These are phyloP conservation scores for Ascochyta viciae-villosae DNA, from an alignment of 2,329 filamentous ascomycete genomes.

Conservation along the genomic window DNA sequence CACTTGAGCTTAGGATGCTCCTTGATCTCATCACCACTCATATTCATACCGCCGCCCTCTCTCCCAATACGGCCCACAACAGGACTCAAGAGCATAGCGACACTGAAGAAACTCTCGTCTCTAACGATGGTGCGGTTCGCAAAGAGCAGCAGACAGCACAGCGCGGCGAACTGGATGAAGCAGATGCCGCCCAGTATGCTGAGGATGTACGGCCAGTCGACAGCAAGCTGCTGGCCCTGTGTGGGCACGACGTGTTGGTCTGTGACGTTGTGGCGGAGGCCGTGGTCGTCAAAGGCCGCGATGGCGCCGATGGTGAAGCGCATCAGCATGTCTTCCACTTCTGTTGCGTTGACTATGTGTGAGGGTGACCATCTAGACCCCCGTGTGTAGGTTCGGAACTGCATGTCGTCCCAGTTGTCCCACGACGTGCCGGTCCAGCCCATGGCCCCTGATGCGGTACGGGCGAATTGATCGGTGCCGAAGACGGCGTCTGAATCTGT, in stretches of 20 bases:
- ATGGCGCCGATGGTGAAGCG: conserved; percentile 37
- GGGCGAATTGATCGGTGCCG: conserved; percentile 37
- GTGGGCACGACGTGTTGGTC: conserved; percentile 27
- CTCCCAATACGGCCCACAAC: conserved; percentile 32
- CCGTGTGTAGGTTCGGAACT: conserved; percentile 28
- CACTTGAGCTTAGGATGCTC: conserved; percentile 31
- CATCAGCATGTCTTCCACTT: conserved; percentile 28
- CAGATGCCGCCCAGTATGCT: conserved; percentile 33
- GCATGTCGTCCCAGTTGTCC: conserved; percentile 19
- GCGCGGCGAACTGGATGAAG: conserved; percentile 30
- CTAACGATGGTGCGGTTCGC: conserved; percentile 38
- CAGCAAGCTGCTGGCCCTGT: conserved; percentile 32
- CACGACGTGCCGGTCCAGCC: conserved; percentile 39
- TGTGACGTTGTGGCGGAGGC: conserved; percentile 25
- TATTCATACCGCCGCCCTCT: conserved; percentile 31
- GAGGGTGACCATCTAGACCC: conserved; percentile 34
- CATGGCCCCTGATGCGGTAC: conserved; percentile 41
- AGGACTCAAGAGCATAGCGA: conserved; percentile 38
- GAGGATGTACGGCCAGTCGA: conserved; percentile 37
- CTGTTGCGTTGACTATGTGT: conserved; percentile 9
- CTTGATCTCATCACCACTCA: conserved; percentile 40
- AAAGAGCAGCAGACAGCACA: conserved; percentile 31
- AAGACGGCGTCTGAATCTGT: conserved; percentile 31
- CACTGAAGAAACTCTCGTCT: conserved; percentile 36
- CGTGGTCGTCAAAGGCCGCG: conserved; percentile 41